Conservation (phyloP, 129 eudicot species). For the Glebionis coronaria region DNA sequence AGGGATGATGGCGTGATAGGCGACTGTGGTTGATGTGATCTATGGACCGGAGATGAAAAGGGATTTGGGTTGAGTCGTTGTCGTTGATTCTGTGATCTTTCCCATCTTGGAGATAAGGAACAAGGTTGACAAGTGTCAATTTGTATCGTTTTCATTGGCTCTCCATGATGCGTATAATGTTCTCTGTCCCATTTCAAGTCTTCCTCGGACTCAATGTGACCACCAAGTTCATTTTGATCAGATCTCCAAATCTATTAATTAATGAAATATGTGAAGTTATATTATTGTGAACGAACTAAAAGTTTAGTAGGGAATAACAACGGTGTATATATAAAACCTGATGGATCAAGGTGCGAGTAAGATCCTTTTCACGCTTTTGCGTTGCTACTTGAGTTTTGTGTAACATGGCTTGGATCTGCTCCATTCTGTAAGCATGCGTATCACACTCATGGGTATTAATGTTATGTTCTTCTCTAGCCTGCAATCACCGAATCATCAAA, state of each 20-base stretch:
- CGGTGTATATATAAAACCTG: too few species aligned
- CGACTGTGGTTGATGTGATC: neutral
- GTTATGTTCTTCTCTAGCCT: too few species aligned
- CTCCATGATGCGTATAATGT: neutral
- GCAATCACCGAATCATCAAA: too few species aligned
- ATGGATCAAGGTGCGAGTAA: too few species aligned
- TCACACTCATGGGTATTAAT: too few species aligned
- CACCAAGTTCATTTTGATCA: neutral
- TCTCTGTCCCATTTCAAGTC: neutral
- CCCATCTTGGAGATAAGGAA: neutral
- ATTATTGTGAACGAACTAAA: neutral
- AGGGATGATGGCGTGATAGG: slow-evolving; percentile 1
- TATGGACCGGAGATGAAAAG: neutral
- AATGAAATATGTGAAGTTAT: neutral
- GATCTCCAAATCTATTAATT: neutral
- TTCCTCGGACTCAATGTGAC: too few species aligned
- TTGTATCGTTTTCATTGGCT: neutral
- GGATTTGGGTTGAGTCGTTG: neutral
- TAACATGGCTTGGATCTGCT: slow-evolving; percentile 12
- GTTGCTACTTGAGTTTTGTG: neutral
- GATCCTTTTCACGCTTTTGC: too few species aligned
- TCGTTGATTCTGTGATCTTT: neutral
- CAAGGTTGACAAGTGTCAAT: neutral
- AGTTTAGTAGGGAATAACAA: too few species aligned
- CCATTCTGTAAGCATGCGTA: neutral